phyloP scores from a whole-genome alignment of 495 filamentous ascomycete genomes.

The Penicillium goetzii region DNA sequence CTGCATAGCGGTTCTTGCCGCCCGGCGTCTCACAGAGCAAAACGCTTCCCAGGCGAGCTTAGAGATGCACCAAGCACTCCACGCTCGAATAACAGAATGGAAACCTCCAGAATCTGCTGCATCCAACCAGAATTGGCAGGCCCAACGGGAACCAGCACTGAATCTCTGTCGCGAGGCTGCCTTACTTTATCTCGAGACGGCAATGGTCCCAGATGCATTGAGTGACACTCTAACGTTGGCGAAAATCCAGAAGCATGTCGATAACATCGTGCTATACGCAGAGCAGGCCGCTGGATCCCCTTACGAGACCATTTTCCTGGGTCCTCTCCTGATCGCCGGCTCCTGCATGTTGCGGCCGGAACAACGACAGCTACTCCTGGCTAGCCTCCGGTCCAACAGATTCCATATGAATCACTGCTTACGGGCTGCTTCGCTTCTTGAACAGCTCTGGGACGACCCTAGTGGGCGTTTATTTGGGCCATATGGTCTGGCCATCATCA shows the following conservation, averaged over 20 bases:
- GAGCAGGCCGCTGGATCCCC: background rate
- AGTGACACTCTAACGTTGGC: background rate
- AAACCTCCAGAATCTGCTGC: background rate
- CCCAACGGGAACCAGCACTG: background rate
- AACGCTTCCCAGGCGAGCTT: background rate
- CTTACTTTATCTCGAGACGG: background rate
- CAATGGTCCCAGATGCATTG: background rate
- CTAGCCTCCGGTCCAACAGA: background rate
- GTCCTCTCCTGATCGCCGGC: background rate
- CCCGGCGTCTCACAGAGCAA: constrained; percentile 1
- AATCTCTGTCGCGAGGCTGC: background rate
- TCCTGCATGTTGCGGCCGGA: background rate
- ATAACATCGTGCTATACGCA: background rate
- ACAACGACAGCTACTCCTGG: background rate
- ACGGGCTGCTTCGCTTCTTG: constrained; percentile 1
- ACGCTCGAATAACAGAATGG: background rate
- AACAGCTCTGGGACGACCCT: background rate
- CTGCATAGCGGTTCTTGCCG: background rate
- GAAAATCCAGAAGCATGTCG: background rate
- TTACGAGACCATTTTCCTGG: background rate
- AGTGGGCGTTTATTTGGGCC: background rate
- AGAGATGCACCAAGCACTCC: background rate
- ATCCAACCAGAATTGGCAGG: background rate
- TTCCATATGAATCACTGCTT: background rate
- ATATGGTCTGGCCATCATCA: background rate